These are phyloP conservation scores for Akanthomyces dipterigenus DNA, from an alignment of 2,329 filamentous ascomycete genomes.

Conservation along the genomic window DNA sequence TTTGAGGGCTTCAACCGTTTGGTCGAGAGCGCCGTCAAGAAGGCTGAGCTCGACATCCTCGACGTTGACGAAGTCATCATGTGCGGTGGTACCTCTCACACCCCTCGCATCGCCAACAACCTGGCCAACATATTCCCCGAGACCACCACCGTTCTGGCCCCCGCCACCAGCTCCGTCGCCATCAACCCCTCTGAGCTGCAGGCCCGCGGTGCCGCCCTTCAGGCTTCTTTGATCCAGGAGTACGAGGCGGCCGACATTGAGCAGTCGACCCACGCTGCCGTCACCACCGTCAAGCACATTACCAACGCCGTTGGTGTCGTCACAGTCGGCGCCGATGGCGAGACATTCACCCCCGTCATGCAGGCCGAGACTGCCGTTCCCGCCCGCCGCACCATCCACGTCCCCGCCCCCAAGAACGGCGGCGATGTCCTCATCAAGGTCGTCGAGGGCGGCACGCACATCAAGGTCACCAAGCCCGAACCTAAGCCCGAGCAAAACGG, in stretches of 20 bases:
- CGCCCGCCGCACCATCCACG: conserved; percentile 75
- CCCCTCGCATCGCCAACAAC: conserved; percentile 82
- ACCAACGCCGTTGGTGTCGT: conserved; percentile 83
- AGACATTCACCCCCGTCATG: conserved; percentile 75
- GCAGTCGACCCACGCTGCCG: conserved; percentile 90
- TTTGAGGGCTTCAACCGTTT: conserved; percentile 84
- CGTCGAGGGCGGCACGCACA: conserved; percentile 81
- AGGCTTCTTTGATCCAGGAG: conserved; percentile 89
- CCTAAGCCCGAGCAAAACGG: conserved; percentile 66
- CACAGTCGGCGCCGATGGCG: conserved; percentile 51
- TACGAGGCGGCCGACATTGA: conserved; percentile 92
- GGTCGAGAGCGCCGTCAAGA: conserved; percentile 78
- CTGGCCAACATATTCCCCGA: conserved; percentile 74
- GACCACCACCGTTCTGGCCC: conserved; percentile 71
- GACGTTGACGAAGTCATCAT: conserved; percentile 95
- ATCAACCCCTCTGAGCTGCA: conserved; percentile 92
- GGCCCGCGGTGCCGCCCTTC: conserved; percentile 86
- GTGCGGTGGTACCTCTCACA: conserved; percentile 86
- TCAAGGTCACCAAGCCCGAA: conserved; percentile 87
- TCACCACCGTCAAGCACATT: conserved; percentile 90
- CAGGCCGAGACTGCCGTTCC: conserved; percentile 83
- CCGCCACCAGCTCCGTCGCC: conserved; percentile 67
- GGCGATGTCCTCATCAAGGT: conserved; percentile 86
- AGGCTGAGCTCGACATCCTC: conserved; percentile 84
- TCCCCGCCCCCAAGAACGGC: conserved; percentile 68